phyloP scores from a whole-genome alignment of 306 rosid genomes.

The Purshia tridentata region DNA sequence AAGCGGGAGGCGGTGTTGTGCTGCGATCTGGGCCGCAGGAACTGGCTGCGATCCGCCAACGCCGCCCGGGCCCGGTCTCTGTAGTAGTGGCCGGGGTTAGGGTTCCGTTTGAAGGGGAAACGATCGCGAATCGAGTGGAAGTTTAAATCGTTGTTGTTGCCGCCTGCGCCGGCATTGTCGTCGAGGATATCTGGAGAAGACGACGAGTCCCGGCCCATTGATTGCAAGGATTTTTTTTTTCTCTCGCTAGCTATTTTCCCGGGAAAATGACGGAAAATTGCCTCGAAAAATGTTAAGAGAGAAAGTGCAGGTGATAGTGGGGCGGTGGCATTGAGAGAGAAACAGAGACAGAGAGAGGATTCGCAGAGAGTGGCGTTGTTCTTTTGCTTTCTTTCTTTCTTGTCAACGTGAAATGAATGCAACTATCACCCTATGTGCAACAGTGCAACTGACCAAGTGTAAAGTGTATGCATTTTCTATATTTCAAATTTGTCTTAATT shows the following conservation, averaged over 20 bases:
- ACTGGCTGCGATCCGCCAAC: conserved; percentile 43
- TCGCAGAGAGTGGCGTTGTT: too few relatives aligned
- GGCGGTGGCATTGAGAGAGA: not conserved
- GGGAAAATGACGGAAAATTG: conserved; percentile 34
- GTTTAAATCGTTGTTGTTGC: conserved; percentile 50
- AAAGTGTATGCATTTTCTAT: too few relatives aligned
- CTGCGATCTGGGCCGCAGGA: conserved; percentile 58
- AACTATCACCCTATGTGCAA: too few relatives aligned
- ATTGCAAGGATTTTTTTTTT: not conserved
- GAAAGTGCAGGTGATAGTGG: not conserved
- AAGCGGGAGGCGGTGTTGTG: conserved; percentile 37
- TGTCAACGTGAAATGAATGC: too few relatives aligned
- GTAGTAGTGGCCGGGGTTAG: conserved; percentile 50
- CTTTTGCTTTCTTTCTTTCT: too few relatives aligned
- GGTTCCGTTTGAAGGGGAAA: conserved; percentile 67
- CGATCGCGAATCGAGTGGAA: conserved; percentile 72
- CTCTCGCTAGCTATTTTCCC: conserved; percentile 19
- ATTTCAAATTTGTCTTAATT: too few relatives aligned
- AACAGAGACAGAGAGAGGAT: too few relatives aligned
- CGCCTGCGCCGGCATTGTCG: conserved; percentile 42
- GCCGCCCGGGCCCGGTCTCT: conserved; percentile 29
- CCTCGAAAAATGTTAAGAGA: not conserved
- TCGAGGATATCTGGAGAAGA: conserved; percentile 52
- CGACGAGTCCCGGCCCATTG: conserved; percentile 64
- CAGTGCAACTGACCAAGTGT: too few relatives aligned